Evolutionary conservation across 2,329 filamentous ascomycete genomes (phyloP), one percentile per base, ranked within the genome.

Genomic region (Fusarium continuum): DNA sequence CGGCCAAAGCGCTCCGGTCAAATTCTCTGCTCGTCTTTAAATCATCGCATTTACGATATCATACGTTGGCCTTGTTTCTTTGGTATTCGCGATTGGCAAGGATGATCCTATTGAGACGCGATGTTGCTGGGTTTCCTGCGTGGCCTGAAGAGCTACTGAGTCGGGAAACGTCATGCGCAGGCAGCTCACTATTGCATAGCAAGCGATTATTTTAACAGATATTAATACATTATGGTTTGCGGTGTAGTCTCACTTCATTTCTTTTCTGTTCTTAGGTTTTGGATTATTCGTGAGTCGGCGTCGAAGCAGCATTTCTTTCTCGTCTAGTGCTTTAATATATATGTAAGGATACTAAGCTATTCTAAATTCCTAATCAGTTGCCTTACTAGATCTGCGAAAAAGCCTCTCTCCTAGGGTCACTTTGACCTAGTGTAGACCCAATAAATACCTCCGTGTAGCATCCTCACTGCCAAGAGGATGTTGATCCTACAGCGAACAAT

Each of bases 11-110:
- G 6, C 35, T 2, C 19, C 36, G 17, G 8, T 49, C 20, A 64
- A 29, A 26, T 57, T 64, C 36, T 62, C 61, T 11, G 45, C 61
- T 44, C 61, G 61, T 2, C 51, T 64, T 8, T 64, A 65, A 26
- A 44, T 51, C 55, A 44, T 43, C 47, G 61, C 9, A n/a, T 38
- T 29, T 43, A 50, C 36, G 61, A 54, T 20, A 29, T 45, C 11
- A 3, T 34, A 34, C 55, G 44, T 49, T n/a, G n/a, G n/a, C n/a
- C 17, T 28, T 14, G 22, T 11, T 31, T 22, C 2, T 17, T 9
- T 57, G 6, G n/a, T 40, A 6, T 61, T 26, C 38, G 16, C 29
- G n/a, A 34, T 4, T 32, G 34, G 43, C 23, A 32, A 32, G 34
- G 36, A 14, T 22, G 17, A 35, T 16, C 28, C 16, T 26, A 26